These are phyloP conservation scores for Corylus avellana DNA, from an alignment of 306 rosid species.

Conservation along the genomic window DNA sequence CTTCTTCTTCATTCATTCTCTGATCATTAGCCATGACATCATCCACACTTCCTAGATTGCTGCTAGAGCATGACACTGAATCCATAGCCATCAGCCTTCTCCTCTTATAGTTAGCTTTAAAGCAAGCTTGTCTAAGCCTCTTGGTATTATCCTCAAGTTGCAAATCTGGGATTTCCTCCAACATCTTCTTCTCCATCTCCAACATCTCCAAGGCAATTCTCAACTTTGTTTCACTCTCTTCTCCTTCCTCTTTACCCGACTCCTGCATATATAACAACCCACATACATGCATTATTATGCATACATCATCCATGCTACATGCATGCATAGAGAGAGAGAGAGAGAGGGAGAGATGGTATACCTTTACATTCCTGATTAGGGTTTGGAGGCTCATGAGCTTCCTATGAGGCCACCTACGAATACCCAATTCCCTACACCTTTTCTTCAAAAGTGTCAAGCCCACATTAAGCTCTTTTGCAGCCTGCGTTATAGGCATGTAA, in stretches of 20 bases:
- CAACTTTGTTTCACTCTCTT: constrained; percentile 43
- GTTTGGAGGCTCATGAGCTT: constrained; percentile 84
- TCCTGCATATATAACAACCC: constrained; percentile 38
- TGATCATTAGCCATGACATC: background rate
- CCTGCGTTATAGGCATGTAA: constrained; percentile 82
- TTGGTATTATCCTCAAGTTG: constrained; percentile 62
- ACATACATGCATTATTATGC: too few relatives aligned
- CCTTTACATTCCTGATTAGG: constrained; percentile 70
- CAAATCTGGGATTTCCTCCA: constrained; percentile 80
- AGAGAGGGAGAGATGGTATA: background rate
- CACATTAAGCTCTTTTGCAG: constrained; percentile 72
- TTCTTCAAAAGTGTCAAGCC: constrained; percentile 82
- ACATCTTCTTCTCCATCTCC: constrained; percentile 66
- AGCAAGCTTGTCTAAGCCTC: constrained; percentile 83
- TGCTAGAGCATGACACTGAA: background rate
- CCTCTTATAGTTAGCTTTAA: constrained; percentile 88
- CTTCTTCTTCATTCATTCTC: background rate
- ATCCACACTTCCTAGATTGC: background rate
- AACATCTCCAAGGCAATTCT: constrained; percentile 51
- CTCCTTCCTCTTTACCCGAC: constrained; percentile 47
- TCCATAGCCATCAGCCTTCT: constrained; percentile 47
- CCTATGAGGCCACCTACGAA: constrained; percentile 89
- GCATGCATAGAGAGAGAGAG: background rate
- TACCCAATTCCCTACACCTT: constrained; percentile 82
- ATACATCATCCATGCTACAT: background rate